Conservation (phyloP, 2,329 filamentous ascomycete genomes). For the Pyricularia grisea region DNA sequence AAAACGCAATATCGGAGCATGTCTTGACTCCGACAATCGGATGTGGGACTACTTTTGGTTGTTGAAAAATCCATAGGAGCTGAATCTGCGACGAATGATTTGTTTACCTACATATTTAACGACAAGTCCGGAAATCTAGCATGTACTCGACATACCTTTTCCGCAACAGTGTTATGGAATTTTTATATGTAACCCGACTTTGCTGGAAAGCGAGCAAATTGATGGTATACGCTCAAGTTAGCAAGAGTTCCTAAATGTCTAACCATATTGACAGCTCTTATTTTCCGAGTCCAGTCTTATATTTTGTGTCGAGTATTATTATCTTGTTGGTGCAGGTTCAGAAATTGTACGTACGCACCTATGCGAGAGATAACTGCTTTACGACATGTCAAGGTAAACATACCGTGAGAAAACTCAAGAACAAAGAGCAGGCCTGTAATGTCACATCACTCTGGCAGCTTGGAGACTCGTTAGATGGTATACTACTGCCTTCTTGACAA, state of each 20-base stretch:
- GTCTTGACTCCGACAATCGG: neutral
- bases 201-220: neutral
- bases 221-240: neutral
- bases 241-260: neutral
- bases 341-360: neutral
- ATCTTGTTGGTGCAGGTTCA: neutral
- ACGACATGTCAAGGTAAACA: neutral
- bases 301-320: neutral
- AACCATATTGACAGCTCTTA: neutral
- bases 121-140: neutral
- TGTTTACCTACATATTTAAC: no score
- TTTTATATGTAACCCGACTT: neutral
- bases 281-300: neutral
- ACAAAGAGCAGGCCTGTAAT: neutral
- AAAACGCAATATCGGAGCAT: neutral
- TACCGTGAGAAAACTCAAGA: neutral
- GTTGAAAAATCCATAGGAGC: neutral
- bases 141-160: neutral
- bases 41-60: neutral
- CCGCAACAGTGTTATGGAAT: neutral
- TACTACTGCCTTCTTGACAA: neutral
- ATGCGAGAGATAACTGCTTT: neutral
- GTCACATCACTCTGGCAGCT: fast-evolving
- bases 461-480: neutral
- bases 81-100: neutral